Evolutionary conservation across 2,329 filamentous ascomycete species (phyloP).

Genomic region (Aspergillus sergii): DNA sequence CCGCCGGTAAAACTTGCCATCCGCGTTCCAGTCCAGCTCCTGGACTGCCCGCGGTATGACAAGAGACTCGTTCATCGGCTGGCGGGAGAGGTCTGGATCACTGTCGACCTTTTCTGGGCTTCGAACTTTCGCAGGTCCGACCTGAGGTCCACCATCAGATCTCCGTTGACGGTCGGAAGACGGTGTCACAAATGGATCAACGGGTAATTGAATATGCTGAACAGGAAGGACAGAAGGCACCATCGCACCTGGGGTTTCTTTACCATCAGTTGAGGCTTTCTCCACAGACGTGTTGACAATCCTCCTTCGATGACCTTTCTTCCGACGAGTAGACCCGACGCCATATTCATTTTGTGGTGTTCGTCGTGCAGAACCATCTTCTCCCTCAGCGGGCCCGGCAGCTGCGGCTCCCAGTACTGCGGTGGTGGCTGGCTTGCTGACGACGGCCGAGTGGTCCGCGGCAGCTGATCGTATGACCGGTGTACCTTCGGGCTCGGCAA

Average conservation of each 20-base stretch:
- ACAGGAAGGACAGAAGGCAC: slow-evolving; percentile 32
- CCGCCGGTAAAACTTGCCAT: slow-evolving; percentile 78
- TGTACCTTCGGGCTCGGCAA: slow-evolving; percentile 71
- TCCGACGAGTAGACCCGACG: slow-evolving; percentile 41
- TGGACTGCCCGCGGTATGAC: slow-evolving; percentile 28
- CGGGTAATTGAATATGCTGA: slow-evolving; percentile 33
- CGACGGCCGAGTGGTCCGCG: slow-evolving; percentile 65
- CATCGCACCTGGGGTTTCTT: slow-evolving; percentile 29
- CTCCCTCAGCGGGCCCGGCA: slow-evolving; percentile 10
- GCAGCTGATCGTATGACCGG: slow-evolving; percentile 74
- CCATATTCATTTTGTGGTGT: slow-evolving; percentile 28
- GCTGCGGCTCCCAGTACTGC: slow-evolving; percentile 17
- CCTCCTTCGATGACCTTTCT: slow-evolving; percentile 57
- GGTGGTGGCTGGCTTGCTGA: slow-evolving; percentile 63
- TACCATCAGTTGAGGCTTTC: slow-evolving; percentile 38
- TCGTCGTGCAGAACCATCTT: slow-evolving; percentile 16
- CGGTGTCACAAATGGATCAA: slow-evolving; percentile 26
- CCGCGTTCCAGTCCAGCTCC: slow-evolving; percentile 44
- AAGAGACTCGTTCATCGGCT: slow-evolving; percentile 18
- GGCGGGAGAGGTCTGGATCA: slow-evolving; percentile 20
- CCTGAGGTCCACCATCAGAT: slow-evolving; percentile 34
- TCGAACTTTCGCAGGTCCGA: slow-evolving; percentile 28
- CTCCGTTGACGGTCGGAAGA: slow-evolving; percentile 33
- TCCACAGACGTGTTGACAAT: slow-evolving; percentile 60
- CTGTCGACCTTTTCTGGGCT: slow-evolving; percentile 22